Conservation (phyloP, 352 stramenopile genomes). For the Pythium phragmiticola region DNA sequence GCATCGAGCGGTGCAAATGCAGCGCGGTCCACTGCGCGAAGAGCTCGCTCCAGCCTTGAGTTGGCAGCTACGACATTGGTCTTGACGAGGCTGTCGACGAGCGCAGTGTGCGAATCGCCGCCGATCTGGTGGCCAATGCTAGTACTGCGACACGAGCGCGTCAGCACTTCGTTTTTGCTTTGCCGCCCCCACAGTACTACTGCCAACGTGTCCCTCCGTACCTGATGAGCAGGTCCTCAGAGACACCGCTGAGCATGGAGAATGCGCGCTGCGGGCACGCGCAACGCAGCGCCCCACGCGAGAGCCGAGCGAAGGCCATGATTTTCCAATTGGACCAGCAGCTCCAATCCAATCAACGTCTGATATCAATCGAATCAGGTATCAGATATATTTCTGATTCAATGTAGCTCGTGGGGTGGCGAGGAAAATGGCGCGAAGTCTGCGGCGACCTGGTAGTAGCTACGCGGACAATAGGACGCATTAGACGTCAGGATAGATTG, state of each 20-base stretch:
- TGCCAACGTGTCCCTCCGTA: conserved; percentile 7
- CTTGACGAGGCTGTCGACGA: conserved; percentile 79
- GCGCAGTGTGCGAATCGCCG: conserved; percentile 52
- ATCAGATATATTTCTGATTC: conserved; percentile 17
- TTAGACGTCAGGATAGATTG: no score
- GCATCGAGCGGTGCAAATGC: conserved; percentile 49
- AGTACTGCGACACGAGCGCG: conserved; percentile 32
- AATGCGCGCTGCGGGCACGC: conserved; percentile 29
- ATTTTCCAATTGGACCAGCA: background rate
- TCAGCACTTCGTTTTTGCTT: background rate
- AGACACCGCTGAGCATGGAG: conserved; percentile 71
- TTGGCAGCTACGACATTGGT: conserved; percentile 58
- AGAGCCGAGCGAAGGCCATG: conserved; percentile 7
- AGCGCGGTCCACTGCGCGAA: conserved; percentile 64
- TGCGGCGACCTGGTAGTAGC: conserved; percentile 18
- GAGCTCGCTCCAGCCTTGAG: conserved; percentile 58
- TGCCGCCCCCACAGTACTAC: no score
- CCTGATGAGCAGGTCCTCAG: conserved; percentile 76
- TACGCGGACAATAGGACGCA: background rate
- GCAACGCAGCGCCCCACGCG: conserved; percentile 3
- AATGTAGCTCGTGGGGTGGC: background rate
- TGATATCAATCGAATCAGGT: conserved; percentile 8
- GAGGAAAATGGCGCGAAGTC: conserved; percentile 14
- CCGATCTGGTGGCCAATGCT: conserved; percentile 85
- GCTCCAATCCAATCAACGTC: background rate